Evolutionary conservation across 169 alveolate species (phyloP).

Genomic region (Plasmodium vivax): DNA sequence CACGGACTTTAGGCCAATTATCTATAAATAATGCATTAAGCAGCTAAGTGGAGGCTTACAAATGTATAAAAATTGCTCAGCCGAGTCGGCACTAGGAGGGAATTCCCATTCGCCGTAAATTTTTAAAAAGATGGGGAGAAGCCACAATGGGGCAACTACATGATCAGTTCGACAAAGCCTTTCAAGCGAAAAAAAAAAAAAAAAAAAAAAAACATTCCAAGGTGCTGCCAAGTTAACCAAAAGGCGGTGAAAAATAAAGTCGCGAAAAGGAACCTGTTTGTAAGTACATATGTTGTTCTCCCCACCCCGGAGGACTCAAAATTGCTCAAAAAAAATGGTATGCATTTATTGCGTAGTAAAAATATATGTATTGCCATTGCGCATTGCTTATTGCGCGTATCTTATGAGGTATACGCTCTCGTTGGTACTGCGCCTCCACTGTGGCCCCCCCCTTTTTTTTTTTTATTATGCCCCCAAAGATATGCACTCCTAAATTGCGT

Average conservation of each 20-base stretch:
- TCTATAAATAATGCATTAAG: neutral
- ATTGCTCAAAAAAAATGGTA: neutral
- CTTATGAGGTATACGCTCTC: neutral
- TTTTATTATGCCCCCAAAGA: neutral
- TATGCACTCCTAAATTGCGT: neutral
- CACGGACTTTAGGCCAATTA: neutral
- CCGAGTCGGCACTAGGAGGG: neutral
- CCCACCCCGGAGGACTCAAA: neutral
- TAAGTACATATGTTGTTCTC: neutral
- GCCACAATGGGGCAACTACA: neutral
- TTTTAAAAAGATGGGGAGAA: neutral
- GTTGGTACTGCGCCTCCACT: neutral
- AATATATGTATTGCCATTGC: neutral
- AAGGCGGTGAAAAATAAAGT: neutral
- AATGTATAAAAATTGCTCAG: neutral
- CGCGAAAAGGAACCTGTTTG: neutral
- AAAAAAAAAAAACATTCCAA: neutral
- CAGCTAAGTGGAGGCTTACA: neutral
- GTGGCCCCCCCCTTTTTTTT: neutral
- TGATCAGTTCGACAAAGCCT: neutral
- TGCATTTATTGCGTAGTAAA: neutral
- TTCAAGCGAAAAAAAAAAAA: neutral
- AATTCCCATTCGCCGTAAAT: neutral
- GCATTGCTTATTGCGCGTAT: neutral
- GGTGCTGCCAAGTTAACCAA: neutral